Evolutionary conservation across 108 stramenopile genomes (phyloP).

Genomic region (Fragilaria crotonensis): DNA sequence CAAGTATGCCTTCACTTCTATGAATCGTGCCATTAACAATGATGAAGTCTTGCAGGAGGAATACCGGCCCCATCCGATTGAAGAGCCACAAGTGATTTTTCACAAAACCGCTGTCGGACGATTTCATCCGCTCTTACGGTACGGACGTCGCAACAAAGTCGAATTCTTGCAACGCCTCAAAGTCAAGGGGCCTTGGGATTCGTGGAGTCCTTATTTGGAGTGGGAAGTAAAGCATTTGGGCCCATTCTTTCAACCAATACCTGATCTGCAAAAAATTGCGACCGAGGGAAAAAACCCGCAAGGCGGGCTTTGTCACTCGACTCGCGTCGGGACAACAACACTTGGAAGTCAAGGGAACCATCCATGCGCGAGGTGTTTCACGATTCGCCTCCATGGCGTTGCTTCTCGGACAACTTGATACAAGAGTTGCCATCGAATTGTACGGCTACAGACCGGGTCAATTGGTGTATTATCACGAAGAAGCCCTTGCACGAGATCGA

Average conservation of each 20-base stretch:
- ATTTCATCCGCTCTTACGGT: conserved; percentile 1
- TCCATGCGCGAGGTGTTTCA: neutral
- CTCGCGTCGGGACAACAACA: neutral
- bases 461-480: conserved; percentile 1
- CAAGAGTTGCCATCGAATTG: neutral
- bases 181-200: conserved; percentile 7
- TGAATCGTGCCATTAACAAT: neutral
- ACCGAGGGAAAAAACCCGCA: neutral
- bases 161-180: conserved; percentile 6
- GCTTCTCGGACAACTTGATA: neutral
- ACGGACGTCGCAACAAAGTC: conserved; percentile 9
- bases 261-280: neutral
- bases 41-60: conserved; percentile 1
- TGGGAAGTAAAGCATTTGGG: neutral
- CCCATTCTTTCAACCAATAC: neutral
- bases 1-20: neutral
- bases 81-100: conserved; percentile 13
- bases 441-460: neutral
- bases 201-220: conserved; percentile 1
- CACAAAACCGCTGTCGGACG: conserved; percentile 2
- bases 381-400: neutral
- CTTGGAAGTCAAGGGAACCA: neutral
- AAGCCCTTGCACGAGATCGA: neutral
- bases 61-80: neutral
- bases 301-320: neutral